A percentile compares a stretch with the other conserved stretches of the same genome.
phyloP scores from a whole-genome alignment of 2,329 filamentous ascomycete species.

The Colletotrichum sp. region DNA sequence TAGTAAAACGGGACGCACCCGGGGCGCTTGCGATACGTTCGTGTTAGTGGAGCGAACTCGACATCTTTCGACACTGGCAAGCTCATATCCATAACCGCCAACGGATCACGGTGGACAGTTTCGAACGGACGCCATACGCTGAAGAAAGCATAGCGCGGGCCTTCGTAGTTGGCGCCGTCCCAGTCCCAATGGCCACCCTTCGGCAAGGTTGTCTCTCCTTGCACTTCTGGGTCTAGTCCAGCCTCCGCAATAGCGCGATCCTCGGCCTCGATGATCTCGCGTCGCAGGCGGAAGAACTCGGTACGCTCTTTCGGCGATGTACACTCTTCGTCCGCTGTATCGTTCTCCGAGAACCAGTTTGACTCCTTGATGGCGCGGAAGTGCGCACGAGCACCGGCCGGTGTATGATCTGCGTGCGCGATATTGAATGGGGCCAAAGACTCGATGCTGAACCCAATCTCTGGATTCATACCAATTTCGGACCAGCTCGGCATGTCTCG shows the following conservation, averaged over 20 bases:
- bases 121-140: constrained; percentile 5
- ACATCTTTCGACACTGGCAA: neutral
- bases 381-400: neutral
- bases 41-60: neutral
- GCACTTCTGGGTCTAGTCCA: neutral
- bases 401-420: constrained; percentile 7
- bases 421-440: constrained; percentile 1
- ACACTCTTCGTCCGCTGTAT: neutral
- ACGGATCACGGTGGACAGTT: neutral
- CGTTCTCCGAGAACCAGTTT: neutral
- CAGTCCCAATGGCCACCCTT: constrained; percentile 4
- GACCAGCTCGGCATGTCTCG: neutral
- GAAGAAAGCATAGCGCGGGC: constrained; percentile 1
- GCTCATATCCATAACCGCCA: constrained; percentile 12
- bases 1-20: constrained; percentile 2
- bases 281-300: neutral
- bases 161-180: constrained; percentile 3
- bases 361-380: constrained; percentile 5
- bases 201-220: neutral
- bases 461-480: neutral
- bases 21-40: neutral
- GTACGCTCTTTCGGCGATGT: neutral
- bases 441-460: neutral
- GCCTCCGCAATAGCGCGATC: neutral
- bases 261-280: neutral